Conservation (phyloP, 208 protist genomes). For the Leishmania tropica region DNA sequence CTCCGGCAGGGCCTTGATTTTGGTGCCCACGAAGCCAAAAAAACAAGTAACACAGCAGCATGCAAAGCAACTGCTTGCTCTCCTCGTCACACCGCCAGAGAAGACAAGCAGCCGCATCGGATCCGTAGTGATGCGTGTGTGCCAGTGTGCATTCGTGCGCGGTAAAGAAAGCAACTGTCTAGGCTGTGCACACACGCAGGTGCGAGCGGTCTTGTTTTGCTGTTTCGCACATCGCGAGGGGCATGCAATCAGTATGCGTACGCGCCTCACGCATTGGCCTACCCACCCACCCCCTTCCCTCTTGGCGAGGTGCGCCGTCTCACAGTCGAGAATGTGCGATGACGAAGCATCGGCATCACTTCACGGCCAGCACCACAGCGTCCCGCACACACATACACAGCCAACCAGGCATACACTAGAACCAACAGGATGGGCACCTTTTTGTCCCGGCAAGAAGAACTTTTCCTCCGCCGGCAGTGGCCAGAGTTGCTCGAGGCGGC, state of each 20-base stretch:
- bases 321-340: background rate
- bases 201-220: background rate
- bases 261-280: background rate
- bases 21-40: background rate
- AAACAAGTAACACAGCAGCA: background rate
- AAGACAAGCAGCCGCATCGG: background rate
- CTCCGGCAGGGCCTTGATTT: background rate
- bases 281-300: background rate
- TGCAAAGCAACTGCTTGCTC: background rate
- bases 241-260: background rate
- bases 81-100: background rate
- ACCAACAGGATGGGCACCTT: constrained; percentile 47
- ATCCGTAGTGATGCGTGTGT: background rate
- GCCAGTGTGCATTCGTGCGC: background rate
- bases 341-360: too few species aligned
- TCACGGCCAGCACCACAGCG: background rate
- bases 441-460: constrained; percentile 70
- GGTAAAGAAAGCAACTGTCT: background rate
- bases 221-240: background rate
- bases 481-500: constrained; percentile 58
- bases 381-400: constrained; percentile 1
- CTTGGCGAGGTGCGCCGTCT: background rate
- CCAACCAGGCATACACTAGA: background rate
- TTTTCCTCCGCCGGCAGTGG: constrained; percentile 69
- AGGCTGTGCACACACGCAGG: background rate